Evolutionary conservation across 306 rosid species (phyloP), one percentile per base, ranked within the genome.

Genomic region (Senna tora): DNA sequence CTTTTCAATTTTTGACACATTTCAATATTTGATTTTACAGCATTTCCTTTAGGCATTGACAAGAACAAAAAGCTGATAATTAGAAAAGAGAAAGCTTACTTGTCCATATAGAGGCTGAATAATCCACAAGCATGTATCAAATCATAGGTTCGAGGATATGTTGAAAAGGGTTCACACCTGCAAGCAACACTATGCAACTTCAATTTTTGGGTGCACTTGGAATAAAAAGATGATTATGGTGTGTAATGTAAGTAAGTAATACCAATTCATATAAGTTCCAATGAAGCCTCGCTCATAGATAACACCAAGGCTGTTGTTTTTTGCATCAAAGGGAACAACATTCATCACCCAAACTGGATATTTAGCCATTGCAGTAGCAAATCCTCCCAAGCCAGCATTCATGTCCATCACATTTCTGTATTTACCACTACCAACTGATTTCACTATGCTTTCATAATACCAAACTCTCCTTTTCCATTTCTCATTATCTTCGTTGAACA

Each of bases 81-180:
- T n/a, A n/a, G n/a, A 71, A 41, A 28, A 21, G 12, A 19, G 7
- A 22, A 61, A 41, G 41, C 79, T 75, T 75, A 75, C 73, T 56
- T 75, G 61, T 75, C 60, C 57, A 54, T 56, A 13, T 75, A 75
- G 68, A 75, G 56, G 68, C 79, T 75, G 67, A 75, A 75, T 13
- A 75, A 65, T 19, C 60, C 72, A 20, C 7, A 43, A 64, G 79
- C 79, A 56, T 75, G 79, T 43, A 75, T 55, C 59, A 75, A 17
- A 75, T 75, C 79, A 20, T 75, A 75, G 34, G 79, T 75, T 67
- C 74, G 73, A 30, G 79, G 79, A 39, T 75, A 75, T 34, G 79
- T 75, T 19, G 79, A 75, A 55, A 75, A 75, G 46, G 79, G 67
- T 65, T 75, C 79, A 67, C 79, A 75, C 79, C 79, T 75, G 59